A percentile compares a stretch with the other conserved stretches of the same genome.
phyloP scores from a whole-genome alignment of 495 filamentous ascomycete species.

The Penicillium paradoxum region DNA sequence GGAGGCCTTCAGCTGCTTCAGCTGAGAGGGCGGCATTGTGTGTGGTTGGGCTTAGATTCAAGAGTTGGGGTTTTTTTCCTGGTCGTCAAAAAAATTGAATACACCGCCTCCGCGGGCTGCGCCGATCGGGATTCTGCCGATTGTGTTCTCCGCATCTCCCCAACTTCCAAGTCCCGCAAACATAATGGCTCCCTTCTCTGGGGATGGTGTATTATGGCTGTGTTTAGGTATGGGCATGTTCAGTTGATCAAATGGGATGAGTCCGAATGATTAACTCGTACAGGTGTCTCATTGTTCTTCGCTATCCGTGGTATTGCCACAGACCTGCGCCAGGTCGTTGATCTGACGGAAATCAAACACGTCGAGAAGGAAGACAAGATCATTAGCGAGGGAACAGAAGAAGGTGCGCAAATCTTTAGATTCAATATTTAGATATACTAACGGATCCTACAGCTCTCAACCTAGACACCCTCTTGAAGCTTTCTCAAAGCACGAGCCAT shows the following conservation, averaged over 20 bases:
- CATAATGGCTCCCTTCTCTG: slow-evolving; percentile 38
- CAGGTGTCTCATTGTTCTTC: slow-evolving; percentile 45
- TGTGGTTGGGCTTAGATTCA: slow-evolving; percentile 5
- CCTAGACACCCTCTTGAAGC: slow-evolving; percentile 45
- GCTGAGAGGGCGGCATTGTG: slow-evolving; percentile 86
- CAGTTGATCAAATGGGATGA: background rate
- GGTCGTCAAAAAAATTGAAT: slow-evolving; percentile 24
- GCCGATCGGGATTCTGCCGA: slow-evolving; percentile 31
- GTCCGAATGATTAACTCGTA: slow-evolving; percentile 1
- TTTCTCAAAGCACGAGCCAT: slow-evolving; percentile 46
- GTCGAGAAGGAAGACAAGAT: slow-evolving; percentile 43
- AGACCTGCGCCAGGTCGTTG: slow-evolving; percentile 43
- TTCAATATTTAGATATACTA: background rate
- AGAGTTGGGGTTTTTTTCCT: slow-evolving; percentile 19
- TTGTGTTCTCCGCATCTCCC: slow-evolving; percentile 29
- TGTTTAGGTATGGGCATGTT: slow-evolving; percentile 33
- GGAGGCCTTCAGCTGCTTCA: slow-evolving; percentile 91
- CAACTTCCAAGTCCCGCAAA: slow-evolving; percentile 3
- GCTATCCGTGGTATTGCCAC: slow-evolving; percentile 41
- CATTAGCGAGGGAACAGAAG: slow-evolving; percentile 45
- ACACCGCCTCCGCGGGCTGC: slow-evolving; percentile 29
- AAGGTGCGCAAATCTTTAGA: slow-evolving; percentile 26
- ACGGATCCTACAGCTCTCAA: slow-evolving; percentile 38
- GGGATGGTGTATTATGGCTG: slow-evolving; percentile 42
- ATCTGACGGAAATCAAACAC: slow-evolving; percentile 46